Evolutionary conservation across 371 early-diverging fungal species (phyloP), one percentile per base, ranked within the genome.

Genomic region (Vavraia culicis): DNA sequence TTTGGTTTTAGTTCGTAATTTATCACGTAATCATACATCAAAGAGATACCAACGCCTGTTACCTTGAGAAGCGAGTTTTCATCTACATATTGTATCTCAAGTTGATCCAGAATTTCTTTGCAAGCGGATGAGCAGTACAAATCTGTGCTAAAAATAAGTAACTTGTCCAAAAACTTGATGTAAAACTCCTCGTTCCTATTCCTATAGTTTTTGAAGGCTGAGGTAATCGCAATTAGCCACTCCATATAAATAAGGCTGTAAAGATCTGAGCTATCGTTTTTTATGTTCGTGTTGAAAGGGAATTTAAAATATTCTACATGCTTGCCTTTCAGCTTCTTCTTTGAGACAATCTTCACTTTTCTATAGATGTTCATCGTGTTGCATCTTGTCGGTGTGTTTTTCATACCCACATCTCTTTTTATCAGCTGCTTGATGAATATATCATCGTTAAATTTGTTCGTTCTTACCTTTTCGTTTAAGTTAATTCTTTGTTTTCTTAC

Each of bases 141-240:
- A 9, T 40, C 13, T 7, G 21, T 15, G 13, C 37, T 41, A 41
- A 44, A 54, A 39, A 46, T 14, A 14, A 54, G 38, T 36, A 54
- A 27, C 15, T 54, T 44, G 13, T 43, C 13, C 43, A 41, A 41
- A 31, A 45, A 31, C 22, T 54, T 54, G 21, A 54, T 39, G n/a
- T 16, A 32, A 33, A 54, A 54, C 2, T 32, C 40, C 14, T 40
- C 20, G 11, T 23, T 46, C 10, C 13, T 21, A 22, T 13, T 38
- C 32, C 31, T 49, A n/a, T 49, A 39, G 20, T 21, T 41, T n/a
- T 39, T 54, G 31, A 22, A 54, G 9, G 38, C 34, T 1, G 34
- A 22, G 21, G 37, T 34, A 10, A 46, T 10, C 34, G 55, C 34
- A 39, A 31, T 54, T 3, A 54, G 23, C 34, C 41, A 54, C 13